Evolutionary conservation across 306 rosid species (phyloP).

Genomic region (Rosa lucieae): DNA sequence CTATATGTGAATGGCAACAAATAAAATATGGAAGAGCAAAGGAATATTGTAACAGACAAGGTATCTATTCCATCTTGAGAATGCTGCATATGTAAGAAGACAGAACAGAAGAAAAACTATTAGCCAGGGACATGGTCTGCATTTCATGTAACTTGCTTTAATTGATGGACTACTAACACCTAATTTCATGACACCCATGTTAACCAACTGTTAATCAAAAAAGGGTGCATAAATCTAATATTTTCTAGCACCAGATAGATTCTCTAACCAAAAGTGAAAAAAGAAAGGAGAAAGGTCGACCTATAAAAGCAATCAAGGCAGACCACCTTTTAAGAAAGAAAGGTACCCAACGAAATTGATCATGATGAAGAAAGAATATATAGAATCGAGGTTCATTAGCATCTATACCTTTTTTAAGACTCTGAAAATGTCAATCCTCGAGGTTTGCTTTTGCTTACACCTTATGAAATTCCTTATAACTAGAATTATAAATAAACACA

Average conservation of each 20-base stretch:
- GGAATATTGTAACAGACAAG: not conserved
- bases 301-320: not conserved
- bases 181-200: not conserved
- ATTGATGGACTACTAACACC: not conserved
- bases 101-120: conserved; percentile 7
- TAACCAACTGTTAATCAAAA: not conserved
- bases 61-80: not conserved
- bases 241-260: not conserved
- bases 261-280: conserved; percentile 1
- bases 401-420: not conserved
- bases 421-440: conserved; percentile 8
- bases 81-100: not conserved
- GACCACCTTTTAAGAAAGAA: not conserved
- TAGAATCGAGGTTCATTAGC: conserved; percentile 1
- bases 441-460: conserved; percentile 7
- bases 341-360: not conserved
- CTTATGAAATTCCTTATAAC: not conserved
- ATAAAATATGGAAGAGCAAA: not conserved
- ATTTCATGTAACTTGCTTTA: not conserved
- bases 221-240: not conserved
- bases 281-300: not conserved
- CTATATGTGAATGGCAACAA: not conserved
- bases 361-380: conserved; percentile 9
- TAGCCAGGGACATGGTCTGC: no score
- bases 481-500: not conserved